A percentile compares a stretch with the other conserved stretches of the same genome.
Conservation (phyloP, 495 filamentous ascomycete genomes). For the Paragyromitra xinjiangensis region DNA sequence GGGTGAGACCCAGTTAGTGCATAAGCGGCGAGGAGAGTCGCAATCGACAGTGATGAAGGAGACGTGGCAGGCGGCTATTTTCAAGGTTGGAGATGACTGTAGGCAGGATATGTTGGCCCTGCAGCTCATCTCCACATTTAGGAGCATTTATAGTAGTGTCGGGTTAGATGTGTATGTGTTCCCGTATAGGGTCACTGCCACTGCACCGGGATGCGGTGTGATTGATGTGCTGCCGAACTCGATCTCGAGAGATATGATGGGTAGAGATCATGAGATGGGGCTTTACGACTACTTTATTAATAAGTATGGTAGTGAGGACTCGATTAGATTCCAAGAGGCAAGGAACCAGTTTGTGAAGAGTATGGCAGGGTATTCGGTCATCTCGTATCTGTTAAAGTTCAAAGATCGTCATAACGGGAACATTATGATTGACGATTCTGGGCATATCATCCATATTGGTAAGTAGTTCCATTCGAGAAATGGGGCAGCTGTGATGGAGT, state of each 20-base stretch:
- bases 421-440: constrained; percentile 97
- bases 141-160: constrained; percentile 91
- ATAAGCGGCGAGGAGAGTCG: constrained; percentile 57
- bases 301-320: constrained; percentile 96
- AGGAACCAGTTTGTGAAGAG: constrained; percentile 98
- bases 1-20: constrained; percentile 60
- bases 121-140: constrained; percentile 97
- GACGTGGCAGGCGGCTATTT: constrained; percentile 98
- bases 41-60: constrained; percentile 71
- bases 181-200: constrained; percentile 97
- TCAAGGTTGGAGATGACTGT: constrained; percentile 99
- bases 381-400: constrained; percentile 95
- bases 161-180: constrained; percentile 97
- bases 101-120: constrained; percentile 95
- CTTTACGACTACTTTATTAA: constrained; percentile 97
- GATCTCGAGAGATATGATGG: constrained; percentile 98
- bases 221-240: constrained; percentile 98
- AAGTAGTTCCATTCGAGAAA: neutral
- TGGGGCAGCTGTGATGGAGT: neutral
- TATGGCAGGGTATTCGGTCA: constrained; percentile 99
- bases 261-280: constrained; percentile 95
- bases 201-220: constrained; percentile 95
- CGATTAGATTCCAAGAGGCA: constrained; percentile 91
- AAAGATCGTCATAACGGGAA: constrained; percentile 99
- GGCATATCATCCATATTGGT: constrained; percentile 93